Base-by-base conservation (phyloP, 306 rosid species). In the Malus orientalis region DNA sequence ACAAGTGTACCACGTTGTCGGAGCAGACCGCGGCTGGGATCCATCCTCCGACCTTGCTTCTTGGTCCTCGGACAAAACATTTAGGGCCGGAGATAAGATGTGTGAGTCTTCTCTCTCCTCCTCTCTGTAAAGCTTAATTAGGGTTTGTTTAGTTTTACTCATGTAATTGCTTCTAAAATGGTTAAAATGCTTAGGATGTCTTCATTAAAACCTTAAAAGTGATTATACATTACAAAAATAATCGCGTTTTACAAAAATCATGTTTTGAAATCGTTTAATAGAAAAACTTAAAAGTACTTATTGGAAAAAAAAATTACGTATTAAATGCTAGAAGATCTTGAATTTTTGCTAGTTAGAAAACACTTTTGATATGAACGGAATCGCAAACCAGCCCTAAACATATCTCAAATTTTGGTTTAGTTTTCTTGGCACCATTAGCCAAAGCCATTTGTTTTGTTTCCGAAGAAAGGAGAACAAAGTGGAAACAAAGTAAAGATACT, bases 1-100 rank as follows among this genome's bases (percentile, higher is more conserved):
- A 36, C 84, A 76, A 63, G 78, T 86, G 69, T 91, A 87, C 80
- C 98, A 93, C 76, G 91, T 93, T 11, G 95, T 91, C 5, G 98
- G 98, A 33, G 97, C 87, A 23, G 98, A 89, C 63, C 90, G 88
- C 59, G 97, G 98, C 1, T 93, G 98, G 98, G 98, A 93, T 73
- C 88, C 86, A 2, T 68, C 80, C 22, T 67, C 93, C 8, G 82
- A 83, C 81, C 81, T 93, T 71, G 20, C 69, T 53, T 84, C 93
- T 6, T 91, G 98, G 98, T 83, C 97, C 44, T 79, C 89, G 29
- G 81, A 72, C 58, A 88, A 75, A 38, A n/a, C 63, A 33, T 93
- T 88, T 40, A 73, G 85, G 74, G 92, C 89, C 65, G 98, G 98
- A 77, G 98, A 93, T 71, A 80, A 86, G 70, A 83, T 93, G 78